Evolutionary conservation across 2,329 filamentous ascomycete species (phyloP).

Genomic region (Fusarium oligoseptatum): DNA sequence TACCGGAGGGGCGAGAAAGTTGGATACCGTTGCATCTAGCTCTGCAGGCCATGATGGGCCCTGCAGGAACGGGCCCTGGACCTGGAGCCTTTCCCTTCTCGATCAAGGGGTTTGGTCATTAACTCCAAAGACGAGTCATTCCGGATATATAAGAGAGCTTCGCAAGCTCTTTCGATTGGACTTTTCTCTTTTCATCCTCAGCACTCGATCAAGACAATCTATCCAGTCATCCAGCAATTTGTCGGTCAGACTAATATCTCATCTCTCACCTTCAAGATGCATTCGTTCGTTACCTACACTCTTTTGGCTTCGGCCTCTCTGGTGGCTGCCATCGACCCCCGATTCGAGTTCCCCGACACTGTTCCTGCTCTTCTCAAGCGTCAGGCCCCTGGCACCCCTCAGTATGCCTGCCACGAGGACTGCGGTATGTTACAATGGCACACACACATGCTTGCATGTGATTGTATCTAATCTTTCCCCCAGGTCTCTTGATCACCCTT

Average conservation of each 20-base stretch:
- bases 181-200: background rate
- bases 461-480: background rate
- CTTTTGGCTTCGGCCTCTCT: constrained; percentile 40
- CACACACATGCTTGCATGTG: background rate
- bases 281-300: constrained; percentile 30
- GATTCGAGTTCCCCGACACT: constrained; percentile 50
- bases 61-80: background rate
- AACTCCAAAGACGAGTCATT: background rate
- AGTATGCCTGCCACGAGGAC: constrained; percentile 61
- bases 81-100: background rate
- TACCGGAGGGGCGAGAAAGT: background rate
- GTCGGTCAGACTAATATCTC: constrained; percentile 1
- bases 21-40: background rate
- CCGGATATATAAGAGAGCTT: constrained; percentile 24
- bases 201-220: background rate
- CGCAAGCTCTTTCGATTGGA: background rate
- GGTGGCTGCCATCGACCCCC: constrained; percentile 26
- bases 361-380: constrained; percentile 52
- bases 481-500: constrained; percentile 50
- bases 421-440: constrained; percentile 55
- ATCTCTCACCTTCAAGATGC: constrained; percentile 27
- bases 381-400: constrained; percentile 59
- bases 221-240: background rate
- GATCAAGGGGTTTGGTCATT: background rate
- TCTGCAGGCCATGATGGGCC: background rate